A percentile compares a stretch with the other conserved stretches of the same genome.
Conservation (phyloP, 2,329 filamentous ascomycete genomes). For the Neofusicoccum laricinum region DNA sequence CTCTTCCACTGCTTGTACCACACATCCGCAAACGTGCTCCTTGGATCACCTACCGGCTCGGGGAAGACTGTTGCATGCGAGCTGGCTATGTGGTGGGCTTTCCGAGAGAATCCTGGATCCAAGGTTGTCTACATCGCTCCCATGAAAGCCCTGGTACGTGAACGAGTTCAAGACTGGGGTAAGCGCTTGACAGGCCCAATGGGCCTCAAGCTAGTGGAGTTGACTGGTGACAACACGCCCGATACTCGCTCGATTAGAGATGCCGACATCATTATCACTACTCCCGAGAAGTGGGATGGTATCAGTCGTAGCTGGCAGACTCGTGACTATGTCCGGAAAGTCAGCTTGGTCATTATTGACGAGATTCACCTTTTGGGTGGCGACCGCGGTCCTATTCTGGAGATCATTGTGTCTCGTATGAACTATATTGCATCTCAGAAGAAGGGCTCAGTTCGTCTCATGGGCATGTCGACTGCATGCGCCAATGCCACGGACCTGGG, state of each 20-base stretch:
- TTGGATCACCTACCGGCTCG: slow-evolving; percentile 94
- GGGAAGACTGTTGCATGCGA: slow-evolving; percentile 97
- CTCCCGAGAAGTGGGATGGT: slow-evolving; percentile 99
- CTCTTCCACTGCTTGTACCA: slow-evolving; percentile 97
- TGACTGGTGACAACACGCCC: slow-evolving; percentile 97
- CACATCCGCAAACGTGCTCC: slow-evolving; percentile 83
- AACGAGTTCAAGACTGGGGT: slow-evolving; percentile 94
- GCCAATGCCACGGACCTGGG: slow-evolving; percentile 91
- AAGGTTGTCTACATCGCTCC: slow-evolving; percentile 99
- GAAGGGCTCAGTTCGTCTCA: slow-evolving; percentile 79
- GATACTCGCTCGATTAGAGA: slow-evolving; percentile 94
- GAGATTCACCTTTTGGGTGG: slow-evolving; percentile 97
- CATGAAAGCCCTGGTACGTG: slow-evolving; percentile 97
- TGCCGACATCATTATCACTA: slow-evolving; percentile 97
- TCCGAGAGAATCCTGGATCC: slow-evolving; percentile 86
- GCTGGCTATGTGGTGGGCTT: slow-evolving; percentile 99
- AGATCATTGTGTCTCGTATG: slow-evolving; percentile 93
- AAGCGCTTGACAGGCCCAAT: slow-evolving; percentile 76
- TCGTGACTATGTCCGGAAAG: slow-evolving; percentile 90
- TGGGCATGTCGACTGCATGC: slow-evolving; percentile 99
- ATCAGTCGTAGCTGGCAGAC: slow-evolving; percentile 99
- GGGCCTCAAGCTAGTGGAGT: slow-evolving; percentile 85
- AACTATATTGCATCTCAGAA: slow-evolving; percentile 97
- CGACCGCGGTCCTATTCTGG: slow-evolving; percentile 93
- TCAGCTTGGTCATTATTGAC: slow-evolving; percentile 95